Conservation (phyloP, 805 yeast species). For the Cyberlindnera mrakii region DNA sequence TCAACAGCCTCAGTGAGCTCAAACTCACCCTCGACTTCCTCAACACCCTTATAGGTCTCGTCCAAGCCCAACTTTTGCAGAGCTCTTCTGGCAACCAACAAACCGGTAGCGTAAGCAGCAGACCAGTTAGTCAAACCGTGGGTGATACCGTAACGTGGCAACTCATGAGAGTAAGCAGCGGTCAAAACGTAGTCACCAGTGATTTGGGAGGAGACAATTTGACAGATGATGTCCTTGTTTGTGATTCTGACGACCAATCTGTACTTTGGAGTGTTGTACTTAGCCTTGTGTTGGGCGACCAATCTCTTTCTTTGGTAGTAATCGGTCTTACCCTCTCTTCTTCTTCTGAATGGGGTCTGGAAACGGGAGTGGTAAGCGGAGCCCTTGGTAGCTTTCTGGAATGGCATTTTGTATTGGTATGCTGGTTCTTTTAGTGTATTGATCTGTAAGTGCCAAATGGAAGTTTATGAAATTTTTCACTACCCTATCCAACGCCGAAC, state of each 20-base stretch:
- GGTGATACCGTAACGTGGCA: conserved; percentile 94
- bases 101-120: conserved; percentile 99
- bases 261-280: conserved; percentile 99
- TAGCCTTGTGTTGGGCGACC: conserved; percentile 99
- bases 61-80: conserved; percentile 96
- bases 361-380: conserved; percentile 97
- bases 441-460: background rate
- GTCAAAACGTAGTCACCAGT: conserved; percentile 94
- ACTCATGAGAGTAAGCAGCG: conserved; percentile 98
- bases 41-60: conserved; percentile 97
- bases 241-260: conserved; percentile 99
- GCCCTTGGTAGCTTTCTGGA: conserved; percentile 66
- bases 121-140: conserved; percentile 99
- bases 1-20: conserved; percentile 98
- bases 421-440: background rate
- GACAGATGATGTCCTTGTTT: conserved; percentile 98
- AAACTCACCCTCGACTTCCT: conserved; percentile 99
- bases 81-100: conserved; percentile 98
- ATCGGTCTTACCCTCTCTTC: conserved; percentile 99
- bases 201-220: conserved; percentile 93
- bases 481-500: background rate
- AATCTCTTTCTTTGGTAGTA: conserved; percentile 99
- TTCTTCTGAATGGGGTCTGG: conserved; percentile 99
- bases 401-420: conserved; percentile 51
- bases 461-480: conserved; percentile 7